Evolutionary conservation across 805 yeast species (phyloP).

Genomic region (Metschnikowia picachoensis): DNA sequence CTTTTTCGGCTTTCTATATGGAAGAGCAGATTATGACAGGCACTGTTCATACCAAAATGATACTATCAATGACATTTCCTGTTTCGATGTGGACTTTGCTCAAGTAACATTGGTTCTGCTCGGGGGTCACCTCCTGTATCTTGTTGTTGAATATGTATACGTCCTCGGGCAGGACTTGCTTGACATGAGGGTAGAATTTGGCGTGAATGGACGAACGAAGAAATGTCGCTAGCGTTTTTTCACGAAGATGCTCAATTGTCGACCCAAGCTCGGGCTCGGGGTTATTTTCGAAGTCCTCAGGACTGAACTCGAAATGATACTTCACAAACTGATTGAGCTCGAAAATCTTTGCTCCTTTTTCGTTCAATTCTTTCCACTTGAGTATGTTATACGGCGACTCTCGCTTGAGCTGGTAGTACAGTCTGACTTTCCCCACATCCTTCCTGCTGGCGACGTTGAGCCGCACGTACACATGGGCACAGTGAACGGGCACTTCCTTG

Average conservation of each 20-base stretch:
- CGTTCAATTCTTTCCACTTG: constrained; percentile 14
- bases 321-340: constrained; percentile 29
- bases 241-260: constrained; percentile 57
- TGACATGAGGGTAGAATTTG: constrained; percentile 11
- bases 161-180: constrained; percentile 11
- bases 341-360: constrained; percentile 16
- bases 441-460: constrained; percentile 36
- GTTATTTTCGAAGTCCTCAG: constrained; percentile 66
- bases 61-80: constrained; percentile 36
- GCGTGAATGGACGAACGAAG: constrained; percentile 34
- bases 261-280: constrained; percentile 67
- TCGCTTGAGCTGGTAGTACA: constrained; percentile 28
- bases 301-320: constrained; percentile 75
- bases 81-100: constrained; percentile 39
- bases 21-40: not conserved
- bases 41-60: constrained; percentile 8
- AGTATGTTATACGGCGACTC: constrained; percentile 24
- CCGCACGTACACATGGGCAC: constrained; percentile 65
- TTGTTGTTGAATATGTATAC: constrained; percentile 31
- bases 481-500: constrained; percentile 70
- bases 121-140: constrained; percentile 21
- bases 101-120: constrained; percentile 28
- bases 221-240: constrained; percentile 53
- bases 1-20: not conserved
- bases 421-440: constrained; percentile 19